Percentiles rank a stretch among this genome's conserved stretches.
These are phyloP conservation scores for Chlorella vulgaris DNA, from an alignment of 139 green algal genomes.

Conservation along the genomic window DNA sequence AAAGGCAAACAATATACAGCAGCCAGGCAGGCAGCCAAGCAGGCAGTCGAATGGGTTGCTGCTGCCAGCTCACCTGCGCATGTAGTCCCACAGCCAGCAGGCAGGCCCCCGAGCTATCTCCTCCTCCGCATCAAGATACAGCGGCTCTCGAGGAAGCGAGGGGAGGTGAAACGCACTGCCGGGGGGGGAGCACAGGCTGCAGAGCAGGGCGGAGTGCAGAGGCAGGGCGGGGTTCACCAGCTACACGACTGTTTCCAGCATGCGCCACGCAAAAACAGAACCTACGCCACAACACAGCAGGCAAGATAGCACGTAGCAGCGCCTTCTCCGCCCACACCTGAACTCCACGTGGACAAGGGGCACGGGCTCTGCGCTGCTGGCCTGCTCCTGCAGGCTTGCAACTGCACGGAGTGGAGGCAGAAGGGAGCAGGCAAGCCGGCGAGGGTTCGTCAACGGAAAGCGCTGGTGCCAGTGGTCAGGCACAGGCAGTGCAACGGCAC, in stretches of 20 bases:
- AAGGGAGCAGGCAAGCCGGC: background rate
- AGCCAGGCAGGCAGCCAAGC: background rate
- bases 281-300: background rate
- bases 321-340: slow-evolving; percentile 2
- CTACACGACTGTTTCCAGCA: background rate
- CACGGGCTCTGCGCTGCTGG: slow-evolving; percentile 36
- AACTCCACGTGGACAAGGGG: slow-evolving; percentile 64
- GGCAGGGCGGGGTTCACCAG: background rate
- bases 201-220: background rate
- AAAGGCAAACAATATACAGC: too few species aligned
- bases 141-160: slow-evolving; percentile 3
- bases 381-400: slow-evolving; percentile 26
- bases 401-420: background rate
- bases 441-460: too few species aligned
- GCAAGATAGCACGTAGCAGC: background rate
- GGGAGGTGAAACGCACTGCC: slow-evolving; percentile 31
- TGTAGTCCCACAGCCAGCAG: slow-evolving; percentile 99
- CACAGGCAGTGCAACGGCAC: too few species aligned
- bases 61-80: slow-evolving; percentile 41
- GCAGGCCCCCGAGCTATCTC: slow-evolving; percentile 95
- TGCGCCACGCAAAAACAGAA: background rate
- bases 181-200: slow-evolving; percentile 27
- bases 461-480: too few species aligned
- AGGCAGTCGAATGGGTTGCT: too few species aligned
- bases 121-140: slow-evolving; percentile 74